These are phyloP conservation scores for Cytospora piceicola DNA, from an alignment of 2,329 filamentous ascomycete genomes.

Conservation along the genomic window DNA sequence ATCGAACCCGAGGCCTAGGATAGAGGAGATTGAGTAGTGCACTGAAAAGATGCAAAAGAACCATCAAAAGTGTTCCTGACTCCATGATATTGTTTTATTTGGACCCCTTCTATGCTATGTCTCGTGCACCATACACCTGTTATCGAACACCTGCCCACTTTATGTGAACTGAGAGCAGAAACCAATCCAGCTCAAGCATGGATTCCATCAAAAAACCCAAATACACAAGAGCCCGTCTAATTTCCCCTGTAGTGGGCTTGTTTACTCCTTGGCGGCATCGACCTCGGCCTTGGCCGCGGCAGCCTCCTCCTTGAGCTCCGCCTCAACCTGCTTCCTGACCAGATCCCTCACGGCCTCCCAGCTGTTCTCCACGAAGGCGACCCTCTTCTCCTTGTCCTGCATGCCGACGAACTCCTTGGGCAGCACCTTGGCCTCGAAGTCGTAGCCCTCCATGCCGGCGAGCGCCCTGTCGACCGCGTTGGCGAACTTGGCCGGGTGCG, in stretches of 20 bases:
- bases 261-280: conserved; percentile 20
- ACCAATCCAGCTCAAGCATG: not conserved
- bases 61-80: not conserved
- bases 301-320: conserved; percentile 54
- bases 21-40: conserved; percentile 65
- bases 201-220: not conserved
- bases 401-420: conserved; percentile 82
- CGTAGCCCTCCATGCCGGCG: conserved; percentile 70
- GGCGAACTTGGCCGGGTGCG: conserved; percentile 94
- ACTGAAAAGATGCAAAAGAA: not conserved
- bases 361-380: conserved; percentile 69
- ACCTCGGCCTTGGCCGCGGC: conserved; percentile 24
- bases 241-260: not conserved
- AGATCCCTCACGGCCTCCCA: conserved; percentile 78
- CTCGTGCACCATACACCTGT: not conserved
- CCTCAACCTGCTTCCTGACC: conserved; percentile 73
- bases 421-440: conserved; percentile 74
- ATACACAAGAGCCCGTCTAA: not conserved
- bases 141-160: not conserved
- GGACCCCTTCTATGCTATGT: not conserved
- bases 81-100: not conserved
- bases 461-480: conserved; percentile 82
- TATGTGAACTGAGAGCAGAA: not conserved
- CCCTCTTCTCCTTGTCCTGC: conserved; percentile 73
- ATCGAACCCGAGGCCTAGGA: conserved; percentile 43